Conservation (phyloP, 2,329 filamentous ascomycete species). For the Chlorencoelia australis region DNA sequence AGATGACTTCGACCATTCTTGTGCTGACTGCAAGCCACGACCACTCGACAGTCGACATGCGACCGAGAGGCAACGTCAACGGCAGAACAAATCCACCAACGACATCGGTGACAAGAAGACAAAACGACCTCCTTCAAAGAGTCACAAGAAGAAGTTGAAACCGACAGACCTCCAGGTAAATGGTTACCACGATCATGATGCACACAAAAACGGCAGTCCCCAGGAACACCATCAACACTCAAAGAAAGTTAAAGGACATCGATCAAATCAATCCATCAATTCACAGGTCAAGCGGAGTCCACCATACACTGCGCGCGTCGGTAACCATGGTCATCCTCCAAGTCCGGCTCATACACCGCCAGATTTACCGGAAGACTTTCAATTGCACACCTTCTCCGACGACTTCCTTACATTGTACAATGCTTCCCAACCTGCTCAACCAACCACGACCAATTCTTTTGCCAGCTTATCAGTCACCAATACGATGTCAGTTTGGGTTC, state of each 20-base stretch:
- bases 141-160: slow-evolving; percentile 80
- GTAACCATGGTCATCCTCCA: slow-evolving; percentile 47
- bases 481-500: slow-evolving; percentile 68
- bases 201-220: slow-evolving; percentile 36
- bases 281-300: slow-evolving; percentile 59
- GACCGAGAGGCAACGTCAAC: slow-evolving; percentile 58
- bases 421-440: slow-evolving; percentile 45
- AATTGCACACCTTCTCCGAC: slow-evolving; percentile 59
- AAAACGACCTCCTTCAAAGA: slow-evolving; percentile 68
- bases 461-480: slow-evolving; percentile 66
- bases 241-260: slow-evolving; percentile 80
- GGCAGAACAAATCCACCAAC: slow-evolving; percentile 40
- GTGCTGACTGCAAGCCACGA: slow-evolving; percentile 78
- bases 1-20: slow-evolving; percentile 70
- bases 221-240: slow-evolving; percentile 43
- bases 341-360: slow-evolving; percentile 72
- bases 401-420: slow-evolving; percentile 70
- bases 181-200: slow-evolving; percentile 49
- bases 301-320: slow-evolving; percentile 48
- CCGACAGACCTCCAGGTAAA: slow-evolving; percentile 58
- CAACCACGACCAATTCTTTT: slow-evolving; percentile 66
- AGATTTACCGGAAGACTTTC: slow-evolving; percentile 51
- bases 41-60: slow-evolving; percentile 64
- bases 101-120: slow-evolving; percentile 54
- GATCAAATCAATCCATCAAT: slow-evolving; percentile 64